Conservation (phyloP, 2,329 filamentous ascomycete species). For the Diplodia seriata region DNA sequence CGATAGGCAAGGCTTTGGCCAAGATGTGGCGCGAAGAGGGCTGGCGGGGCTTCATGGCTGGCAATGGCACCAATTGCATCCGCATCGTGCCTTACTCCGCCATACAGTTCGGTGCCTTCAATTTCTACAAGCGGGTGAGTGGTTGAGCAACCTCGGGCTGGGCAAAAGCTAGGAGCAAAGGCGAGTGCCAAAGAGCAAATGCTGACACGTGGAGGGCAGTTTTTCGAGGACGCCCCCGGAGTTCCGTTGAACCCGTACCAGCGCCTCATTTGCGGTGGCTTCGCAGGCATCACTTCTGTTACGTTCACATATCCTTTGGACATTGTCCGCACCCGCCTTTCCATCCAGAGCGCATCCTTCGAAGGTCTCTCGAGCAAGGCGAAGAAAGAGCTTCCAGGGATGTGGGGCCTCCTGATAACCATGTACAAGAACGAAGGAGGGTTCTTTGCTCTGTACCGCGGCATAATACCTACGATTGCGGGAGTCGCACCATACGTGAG, state of each 20-base stretch:
- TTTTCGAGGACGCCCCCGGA: conserved; percentile 79
- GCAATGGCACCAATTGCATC: conserved; percentile 98
- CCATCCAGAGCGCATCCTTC: conserved; percentile 97
- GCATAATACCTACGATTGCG: conserved; percentile 90
- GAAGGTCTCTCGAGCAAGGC: conserved; percentile 65
- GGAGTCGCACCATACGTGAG: conserved; percentile 87
- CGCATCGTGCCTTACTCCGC: conserved; percentile 98
- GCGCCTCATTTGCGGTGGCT: conserved; percentile 85
- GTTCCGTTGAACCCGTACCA: conserved; percentile 74
- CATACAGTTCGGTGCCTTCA: conserved; percentile 98
- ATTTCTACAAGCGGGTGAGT: conserved; percentile 90
- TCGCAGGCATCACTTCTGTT: conserved; percentile 94
- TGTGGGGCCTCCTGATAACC: conserved; percentile 80
- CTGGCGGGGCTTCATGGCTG: conserved; percentile 96
- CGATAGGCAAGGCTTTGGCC: conserved; percentile 81
- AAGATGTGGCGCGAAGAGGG: conserved; percentile 99
- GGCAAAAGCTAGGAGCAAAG: neutral
- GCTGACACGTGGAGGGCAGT: conserved; percentile 49
- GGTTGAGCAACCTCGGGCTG: neutral
- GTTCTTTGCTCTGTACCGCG: conserved; percentile 83
- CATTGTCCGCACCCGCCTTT: conserved; percentile 93
- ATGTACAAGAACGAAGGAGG: conserved; percentile 97
- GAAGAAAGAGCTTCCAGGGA: conserved; percentile 75
- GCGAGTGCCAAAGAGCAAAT: neutral
- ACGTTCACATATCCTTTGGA: conserved; percentile 95